These are phyloP conservation scores for Parietaria judaica DNA, from an alignment of 306 rosid genomes.

Conservation along the genomic window DNA sequence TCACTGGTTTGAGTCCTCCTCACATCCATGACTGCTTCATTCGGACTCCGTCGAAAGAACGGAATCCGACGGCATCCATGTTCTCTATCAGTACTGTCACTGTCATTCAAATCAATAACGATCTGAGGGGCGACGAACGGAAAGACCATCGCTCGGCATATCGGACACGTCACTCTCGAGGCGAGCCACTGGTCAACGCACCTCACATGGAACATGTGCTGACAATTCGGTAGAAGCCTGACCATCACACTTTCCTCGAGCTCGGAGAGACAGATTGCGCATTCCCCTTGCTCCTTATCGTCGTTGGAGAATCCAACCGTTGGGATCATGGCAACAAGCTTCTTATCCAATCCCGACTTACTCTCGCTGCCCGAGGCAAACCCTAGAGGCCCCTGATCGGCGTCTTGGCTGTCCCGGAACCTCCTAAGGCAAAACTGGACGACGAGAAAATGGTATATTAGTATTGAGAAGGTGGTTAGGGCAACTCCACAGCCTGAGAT, in stretches of 20 bases:
- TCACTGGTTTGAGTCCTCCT: background rate
- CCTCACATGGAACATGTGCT: conserved; percentile 36
- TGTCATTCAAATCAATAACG: background rate
- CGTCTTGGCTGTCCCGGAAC: background rate
- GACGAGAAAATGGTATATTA: conserved; percentile 30
- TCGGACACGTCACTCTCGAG: conserved; percentile 35
- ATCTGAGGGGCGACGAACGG: background rate
- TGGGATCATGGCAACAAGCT: conserved; percentile 32
- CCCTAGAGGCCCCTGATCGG: background rate
- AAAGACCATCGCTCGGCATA: conserved; percentile 32
- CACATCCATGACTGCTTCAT: too few relatives aligned
- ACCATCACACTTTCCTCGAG: conserved; percentile 33
- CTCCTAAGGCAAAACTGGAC: conserved; percentile 12
- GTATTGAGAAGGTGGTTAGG: conserved; percentile 20
- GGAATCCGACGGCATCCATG: too few relatives aligned
- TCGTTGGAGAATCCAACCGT: conserved; percentile 20
- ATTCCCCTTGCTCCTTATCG: conserved; percentile 31
- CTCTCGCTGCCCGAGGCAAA: background rate
- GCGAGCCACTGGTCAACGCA: conserved; percentile 49
- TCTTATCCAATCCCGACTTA: conserved; percentile 23
- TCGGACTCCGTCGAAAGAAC: too few relatives aligned
- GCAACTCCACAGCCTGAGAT: conserved; percentile 30
- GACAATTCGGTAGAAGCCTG: conserved; percentile 37
- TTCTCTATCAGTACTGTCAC: background rate
- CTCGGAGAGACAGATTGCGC: conserved; percentile 50